These are phyloP conservation scores for Raffaelea arxii DNA, from an alignment of 2,329 filamentous ascomycete species.

Conservation along the genomic window DNA sequence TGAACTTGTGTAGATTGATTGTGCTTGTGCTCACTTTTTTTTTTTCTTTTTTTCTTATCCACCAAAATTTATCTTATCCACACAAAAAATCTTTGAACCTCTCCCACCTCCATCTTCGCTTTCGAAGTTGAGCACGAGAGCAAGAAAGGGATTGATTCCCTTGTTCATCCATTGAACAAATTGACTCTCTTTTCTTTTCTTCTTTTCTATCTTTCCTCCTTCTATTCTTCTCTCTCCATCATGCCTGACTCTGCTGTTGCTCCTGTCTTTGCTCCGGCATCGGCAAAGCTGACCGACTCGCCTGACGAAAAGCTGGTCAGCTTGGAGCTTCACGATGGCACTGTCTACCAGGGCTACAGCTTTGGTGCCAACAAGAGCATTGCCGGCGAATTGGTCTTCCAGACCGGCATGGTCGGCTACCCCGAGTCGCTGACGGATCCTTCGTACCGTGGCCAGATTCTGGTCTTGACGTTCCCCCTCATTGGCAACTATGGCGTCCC, in stretches of 20 bases:
- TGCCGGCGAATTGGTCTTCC: conserved; percentile 95
- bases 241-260: conserved; percentile 32
- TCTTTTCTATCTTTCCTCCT: neutral
- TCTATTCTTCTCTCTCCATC: neutral
- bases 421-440: conserved; percentile 87
- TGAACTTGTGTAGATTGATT: neutral
- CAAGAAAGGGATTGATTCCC: neutral
- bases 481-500: conserved; percentile 98
- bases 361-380: conserved; percentile 93
- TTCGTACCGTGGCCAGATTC: conserved; percentile 83
- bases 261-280: conserved; percentile 53
- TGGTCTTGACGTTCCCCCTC: conserved; percentile 91
- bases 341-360: conserved; percentile 86
- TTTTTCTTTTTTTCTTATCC: neutral
- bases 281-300: conserved; percentile 23
- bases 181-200: neutral
- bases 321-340: conserved; percentile 88
- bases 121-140: neutral
- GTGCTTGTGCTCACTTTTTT: neutral
- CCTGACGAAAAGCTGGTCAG: conserved; percentile 58
- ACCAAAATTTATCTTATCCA: neutral
- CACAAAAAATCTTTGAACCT: neutral
- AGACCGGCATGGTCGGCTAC: conserved; percentile 99
- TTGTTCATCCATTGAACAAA: too few relatives aligned
- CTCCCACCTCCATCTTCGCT: neutral